Evolutionary conservation across 2,329 filamentous ascomycete genomes (phyloP).

Genomic region (Sphaerulina vaccinii): DNA sequence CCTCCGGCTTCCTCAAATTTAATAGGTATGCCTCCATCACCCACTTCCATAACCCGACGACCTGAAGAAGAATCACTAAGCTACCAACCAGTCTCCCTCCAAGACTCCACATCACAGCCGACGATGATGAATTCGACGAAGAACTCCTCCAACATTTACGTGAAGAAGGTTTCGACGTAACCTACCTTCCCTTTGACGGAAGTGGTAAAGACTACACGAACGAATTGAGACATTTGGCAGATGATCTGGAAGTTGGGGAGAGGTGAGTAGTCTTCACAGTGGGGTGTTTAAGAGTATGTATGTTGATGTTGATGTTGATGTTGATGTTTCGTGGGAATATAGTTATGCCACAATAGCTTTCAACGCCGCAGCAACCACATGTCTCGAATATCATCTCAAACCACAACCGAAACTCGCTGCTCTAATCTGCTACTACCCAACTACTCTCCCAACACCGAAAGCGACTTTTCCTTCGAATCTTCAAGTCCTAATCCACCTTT

Average conservation of each 20-base stretch:
- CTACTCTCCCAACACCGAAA: conserved; percentile 31
- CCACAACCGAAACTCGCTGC: conserved; percentile 43
- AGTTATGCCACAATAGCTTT: conserved; percentile 40
- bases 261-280: not conserved
- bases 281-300: too few relatives aligned
- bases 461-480: conserved; percentile 41
- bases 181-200: conserved; percentile 37
- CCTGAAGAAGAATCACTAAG: not conserved
- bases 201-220: conserved; percentile 33
- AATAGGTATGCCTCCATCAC: conserved; percentile 18
- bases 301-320: too few relatives aligned
- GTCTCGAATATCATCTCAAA: conserved; percentile 43
- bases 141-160: conserved; percentile 40
- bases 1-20: conserved; percentile 28
- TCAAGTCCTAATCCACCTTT: conserved; percentile 43
- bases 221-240: conserved; percentile 39
- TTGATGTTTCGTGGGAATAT: too few relatives aligned
- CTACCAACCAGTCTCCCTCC: conserved; percentile 23
- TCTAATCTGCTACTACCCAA: conserved; percentile 41
- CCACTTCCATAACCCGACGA: not conserved
- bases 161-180: conserved; percentile 45
- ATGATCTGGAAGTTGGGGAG: conserved; percentile 39
- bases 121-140: conserved; percentile 40
- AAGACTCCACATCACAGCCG: conserved; percentile 42
- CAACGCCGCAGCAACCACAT: conserved; percentile 42